These are phyloP conservation scores for Penicillium verhagenii DNA, from an alignment of 495 filamentous ascomycete species.

Conservation along the genomic window DNA sequence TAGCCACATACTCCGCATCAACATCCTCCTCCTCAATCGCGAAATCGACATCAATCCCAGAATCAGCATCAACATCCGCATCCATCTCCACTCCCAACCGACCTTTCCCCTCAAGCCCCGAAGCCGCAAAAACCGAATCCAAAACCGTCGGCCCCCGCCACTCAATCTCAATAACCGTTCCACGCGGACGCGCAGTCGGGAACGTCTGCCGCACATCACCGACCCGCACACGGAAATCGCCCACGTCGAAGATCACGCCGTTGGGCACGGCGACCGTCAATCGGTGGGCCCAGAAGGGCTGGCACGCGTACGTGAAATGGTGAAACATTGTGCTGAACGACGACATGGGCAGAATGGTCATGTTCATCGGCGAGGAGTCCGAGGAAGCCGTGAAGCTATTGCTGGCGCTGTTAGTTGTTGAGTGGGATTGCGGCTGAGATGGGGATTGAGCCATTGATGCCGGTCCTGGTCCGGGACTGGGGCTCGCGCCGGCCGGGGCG, in stretches of 20 bases:
- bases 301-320: conserved; percentile 45
- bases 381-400: not conserved
- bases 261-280: conserved; percentile 41
- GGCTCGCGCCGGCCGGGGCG: not conserved
- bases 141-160: conserved; percentile 44
- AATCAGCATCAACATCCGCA: conserved; percentile 19
- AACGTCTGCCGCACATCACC: conserved; percentile 47
- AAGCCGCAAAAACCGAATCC: conserved; percentile 17
- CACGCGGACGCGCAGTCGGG: conserved; percentile 36
- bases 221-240: conserved; percentile 44
- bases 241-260: conserved; percentile 43
- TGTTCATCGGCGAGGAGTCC: conserved; percentile 31
- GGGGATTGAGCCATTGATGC: not conserved
- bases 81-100: too few relatives aligned
- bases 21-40: conserved; percentile 40
- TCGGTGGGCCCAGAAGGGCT: conserved; percentile 47
- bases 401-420: not conserved
- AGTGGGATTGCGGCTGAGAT: not conserved
- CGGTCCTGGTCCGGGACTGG: not conserved
- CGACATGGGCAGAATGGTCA: conserved; percentile 39
- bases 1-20: conserved; percentile 42
- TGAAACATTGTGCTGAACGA: conserved; percentile 38
- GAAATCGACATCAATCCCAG: conserved; percentile 31
- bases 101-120: not conserved
- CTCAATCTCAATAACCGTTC: conserved; percentile 45